Conservation (phyloP, 2,329 filamentous ascomycete genomes). For the Aspergillus versicolor region DNA sequence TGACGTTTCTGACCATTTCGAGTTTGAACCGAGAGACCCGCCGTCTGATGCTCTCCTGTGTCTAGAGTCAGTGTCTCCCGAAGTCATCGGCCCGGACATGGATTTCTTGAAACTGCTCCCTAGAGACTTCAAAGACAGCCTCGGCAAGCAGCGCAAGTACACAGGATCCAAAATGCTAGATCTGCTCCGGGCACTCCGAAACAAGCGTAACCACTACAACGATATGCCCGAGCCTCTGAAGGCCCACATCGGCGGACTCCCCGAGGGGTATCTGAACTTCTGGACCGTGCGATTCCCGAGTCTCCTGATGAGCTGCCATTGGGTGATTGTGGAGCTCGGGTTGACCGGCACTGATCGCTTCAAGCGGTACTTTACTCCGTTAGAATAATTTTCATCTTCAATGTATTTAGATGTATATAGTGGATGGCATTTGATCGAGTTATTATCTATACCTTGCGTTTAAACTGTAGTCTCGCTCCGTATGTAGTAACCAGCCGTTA, state of each 20-base stretch:
- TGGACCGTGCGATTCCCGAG: constrained; percentile 80
- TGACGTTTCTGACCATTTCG: constrained; percentile 94
- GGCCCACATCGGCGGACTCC: constrained; percentile 68
- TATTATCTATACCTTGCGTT: neutral
- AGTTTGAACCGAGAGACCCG: constrained; percentile 84
- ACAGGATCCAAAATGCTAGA: constrained; percentile 81
- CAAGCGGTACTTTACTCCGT: constrained; percentile 42
- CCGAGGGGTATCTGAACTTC: constrained; percentile 78
- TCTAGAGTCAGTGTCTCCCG: constrained; percentile 51
- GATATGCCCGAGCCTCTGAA: constrained; percentile 85
- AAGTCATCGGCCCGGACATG: constrained; percentile 53
- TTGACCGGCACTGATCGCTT: constrained; percentile 50
- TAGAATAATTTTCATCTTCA: constrained; percentile 23
- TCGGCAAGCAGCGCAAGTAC: constrained; percentile 95
- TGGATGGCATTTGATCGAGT: neutral
- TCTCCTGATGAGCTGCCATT: constrained; percentile 75
- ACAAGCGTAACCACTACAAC: constrained; percentile 97
- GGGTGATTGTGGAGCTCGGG: constrained; percentile 66
- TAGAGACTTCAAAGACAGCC: constrained; percentile 78
- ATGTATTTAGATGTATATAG: neutral
- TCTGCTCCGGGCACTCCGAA: constrained; percentile 80
- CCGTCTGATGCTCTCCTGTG: constrained; percentile 66
- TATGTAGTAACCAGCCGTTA: too few species aligned
- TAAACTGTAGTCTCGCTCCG: neutral
- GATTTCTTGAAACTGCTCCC: constrained; percentile 80